Evolutionary conservation across 2,329 filamentous ascomycete species (phyloP).

Genomic region (Graphilbum ipis-grandicollis): DNA sequence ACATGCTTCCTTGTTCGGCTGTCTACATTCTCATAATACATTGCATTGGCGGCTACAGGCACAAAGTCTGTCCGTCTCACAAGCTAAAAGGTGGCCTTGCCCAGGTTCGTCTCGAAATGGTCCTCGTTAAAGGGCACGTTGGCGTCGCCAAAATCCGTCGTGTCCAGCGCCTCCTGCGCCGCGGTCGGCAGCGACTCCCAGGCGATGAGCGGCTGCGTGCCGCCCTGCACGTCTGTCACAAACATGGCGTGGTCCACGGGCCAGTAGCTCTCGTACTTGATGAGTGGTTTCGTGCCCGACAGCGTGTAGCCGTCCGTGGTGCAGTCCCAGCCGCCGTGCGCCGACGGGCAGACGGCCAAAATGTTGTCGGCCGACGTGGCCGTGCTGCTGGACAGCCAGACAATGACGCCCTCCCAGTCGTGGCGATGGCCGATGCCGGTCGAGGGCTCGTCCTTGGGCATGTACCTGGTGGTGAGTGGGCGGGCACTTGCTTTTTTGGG

Average conservation of each 20-base stretch:
- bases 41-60: no score
- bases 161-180: slow-evolving; percentile 17
- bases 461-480: slow-evolving; percentile 14
- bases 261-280: slow-evolving; percentile 17
- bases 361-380: slow-evolving; percentile 14
- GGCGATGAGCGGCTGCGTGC: slow-evolving; percentile 21
- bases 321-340: slow-evolving; percentile 18
- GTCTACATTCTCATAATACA: no score
- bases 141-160: slow-evolving; percentile 22
- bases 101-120: slow-evolving; percentile 9
- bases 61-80: no score
- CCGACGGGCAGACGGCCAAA: slow-evolving; percentile 17
- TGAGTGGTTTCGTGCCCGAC: slow-evolving; percentile 11
- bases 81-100: slow-evolving; percentile 2
- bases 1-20: no score
- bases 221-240: slow-evolving; percentile 11
- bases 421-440: slow-evolving; percentile 18
- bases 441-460: slow-evolving; percentile 25
- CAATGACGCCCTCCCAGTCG: slow-evolving; percentile 21
- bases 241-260: slow-evolving; percentile 16
- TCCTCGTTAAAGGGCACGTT: slow-evolving; percentile 21
- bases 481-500: no score
- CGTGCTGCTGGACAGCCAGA: slow-evolving; percentile 14
- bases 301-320: slow-evolving; percentile 8
- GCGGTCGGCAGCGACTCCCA: slow-evolving; percentile 23